Base-by-base conservation (phyloP, 352 stramenopile species). In the Phytophthora ramorum region DNA sequence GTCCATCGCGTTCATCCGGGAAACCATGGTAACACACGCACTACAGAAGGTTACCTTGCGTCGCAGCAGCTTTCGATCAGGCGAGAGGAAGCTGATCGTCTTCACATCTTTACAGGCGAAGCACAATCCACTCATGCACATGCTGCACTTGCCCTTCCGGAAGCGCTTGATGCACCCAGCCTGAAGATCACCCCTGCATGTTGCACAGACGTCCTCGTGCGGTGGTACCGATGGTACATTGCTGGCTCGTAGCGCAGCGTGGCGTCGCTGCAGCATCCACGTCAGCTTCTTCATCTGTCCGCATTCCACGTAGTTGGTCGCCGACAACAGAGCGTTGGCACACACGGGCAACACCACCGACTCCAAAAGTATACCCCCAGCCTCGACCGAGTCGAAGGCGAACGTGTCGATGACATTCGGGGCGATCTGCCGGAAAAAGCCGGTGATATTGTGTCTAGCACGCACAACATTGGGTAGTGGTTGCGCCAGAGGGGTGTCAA, bases 271-370 rank as follows among this genome's bases (percentile, higher is more conserved):
- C 17, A 75, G 40, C 51, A 75, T 71, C 78, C 77, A 89, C 37
- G 72, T 69, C 10, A 87, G 63, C 58, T 87, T 90, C 51, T 83
- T 82, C 76, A 85, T 83, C 30, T 79, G 71, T 0, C 70, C 71
- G 38, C 76, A 89, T 28, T 79, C 43, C 7, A 81, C 69, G 53
- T 79, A 74, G n/a, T 71, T 65, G 4, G 58, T 74, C 9, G 63
- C 54, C 6, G 76, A 75, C 7, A 84, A 32, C 19, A 89, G 44
- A 0, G 57, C 57, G 17, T 85, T 71, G 24, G 63, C 63, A 6
- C 54, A 69, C 4, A 81, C 63, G 2, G 62, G 65, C 7, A 77
- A 20, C 14, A 75, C 57, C 1, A 78, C 40, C 7, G 68, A 63
- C 24, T 75, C 71, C 35, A 79, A 40, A 14, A 89, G 34, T 3